Conservation (phyloP, 495 filamentous ascomycete species). For the Penicillium waksmanii region DNA sequence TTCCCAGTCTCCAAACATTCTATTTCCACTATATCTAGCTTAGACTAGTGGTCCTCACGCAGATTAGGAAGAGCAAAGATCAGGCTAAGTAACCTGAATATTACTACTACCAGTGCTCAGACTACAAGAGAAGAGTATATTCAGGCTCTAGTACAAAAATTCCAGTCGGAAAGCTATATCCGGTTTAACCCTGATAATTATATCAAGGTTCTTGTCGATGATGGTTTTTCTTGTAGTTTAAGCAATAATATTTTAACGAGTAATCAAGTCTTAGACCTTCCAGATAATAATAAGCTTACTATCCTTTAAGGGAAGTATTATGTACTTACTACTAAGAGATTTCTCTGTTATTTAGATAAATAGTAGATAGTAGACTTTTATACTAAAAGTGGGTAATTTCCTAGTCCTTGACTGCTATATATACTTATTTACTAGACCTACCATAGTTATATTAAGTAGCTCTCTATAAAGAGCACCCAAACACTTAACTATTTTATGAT, state of each 20-base stretch:
- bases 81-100: not conserved
- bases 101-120: not conserved
- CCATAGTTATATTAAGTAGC: not conserved
- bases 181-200: not conserved
- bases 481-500: constrained; percentile 16
- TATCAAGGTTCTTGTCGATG: not conserved
- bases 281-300: not conserved
- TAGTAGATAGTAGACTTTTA: constrained; percentile 13
- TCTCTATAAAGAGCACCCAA: constrained; percentile 15
- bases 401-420: no score
- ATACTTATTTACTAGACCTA: not conserved
- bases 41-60: not conserved
- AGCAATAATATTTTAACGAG: no score
- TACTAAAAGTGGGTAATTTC: constrained; percentile 3
- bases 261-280: not conserved
- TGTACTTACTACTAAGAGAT: constrained; percentile 5
- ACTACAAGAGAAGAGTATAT: not conserved
- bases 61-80: not conserved
- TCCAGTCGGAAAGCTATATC: not conserved
- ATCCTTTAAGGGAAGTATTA: not conserved
- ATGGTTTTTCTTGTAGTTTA: not conserved
- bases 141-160: not conserved
- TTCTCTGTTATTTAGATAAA: constrained; percentile 1
- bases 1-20: no score
- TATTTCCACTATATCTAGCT: no score